Base-by-base conservation (phyloP, 2,329 filamentous ascomycete genomes). In the Lithohypha guttulata region DNA sequence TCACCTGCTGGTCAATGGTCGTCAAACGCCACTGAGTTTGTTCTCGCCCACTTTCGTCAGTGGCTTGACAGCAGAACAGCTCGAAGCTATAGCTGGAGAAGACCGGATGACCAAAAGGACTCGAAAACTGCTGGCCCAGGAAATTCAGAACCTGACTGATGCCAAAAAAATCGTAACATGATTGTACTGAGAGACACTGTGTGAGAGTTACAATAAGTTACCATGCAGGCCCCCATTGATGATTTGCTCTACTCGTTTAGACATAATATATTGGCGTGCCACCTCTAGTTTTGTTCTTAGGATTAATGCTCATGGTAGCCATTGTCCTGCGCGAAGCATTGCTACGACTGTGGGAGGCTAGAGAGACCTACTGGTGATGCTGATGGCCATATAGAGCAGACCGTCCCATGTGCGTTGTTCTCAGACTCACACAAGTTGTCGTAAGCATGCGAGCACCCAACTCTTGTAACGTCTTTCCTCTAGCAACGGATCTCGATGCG, bases 61-160 rank as follows among this genome's bases (percentile, higher is more conserved):
- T 13, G 44, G 51, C 0, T 57, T 82, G 38, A 61, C 58, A 0
- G 48, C 60, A 0, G 61, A 66, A 0, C 57, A 77, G 50, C 59
- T 82, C 0, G 62, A 68, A 10, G 53, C 59, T 10, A 71, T 82
- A 44, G 75, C 75, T 0, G 74, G 71, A 0, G 77, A 83, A 51
- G 70, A 75, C 15, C 55, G 59, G 9, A 10, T 4, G 11, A 28
- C 26, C 26, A 28, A 28, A 14, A 4, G 26, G 5, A 59, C 57
- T 22, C 62, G 75, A 2, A 51, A 55, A 20, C 58, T 59, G 22
- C 48, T 80, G 22, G 15, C 10, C n/a, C 20, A 38, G 15, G 35
- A 38, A 17, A 38, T 38, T 15, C 4, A 6, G 4, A 25, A 25
- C 8, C 35, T 38, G n/a, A 29, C n/a, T 9, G 35, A 38, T 9